phyloP scores from a whole-genome alignment of 2,329 filamentous ascomycete genomes.

The Pezicula carpinea region DNA sequence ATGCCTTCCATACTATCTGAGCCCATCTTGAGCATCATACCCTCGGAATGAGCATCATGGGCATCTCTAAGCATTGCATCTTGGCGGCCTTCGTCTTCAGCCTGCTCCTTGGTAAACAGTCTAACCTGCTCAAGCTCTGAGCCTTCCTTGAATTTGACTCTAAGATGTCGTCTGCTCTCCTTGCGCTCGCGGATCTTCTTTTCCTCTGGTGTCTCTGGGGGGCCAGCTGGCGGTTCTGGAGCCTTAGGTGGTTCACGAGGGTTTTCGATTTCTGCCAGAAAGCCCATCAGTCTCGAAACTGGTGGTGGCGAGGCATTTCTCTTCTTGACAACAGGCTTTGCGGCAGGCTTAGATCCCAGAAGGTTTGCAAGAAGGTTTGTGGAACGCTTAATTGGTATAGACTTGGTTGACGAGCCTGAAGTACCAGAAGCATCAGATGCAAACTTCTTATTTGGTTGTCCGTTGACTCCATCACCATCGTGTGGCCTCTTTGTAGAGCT shows the following conservation, averaged over 20 bases:
- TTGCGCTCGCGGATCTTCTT: conserved; percentile 65
- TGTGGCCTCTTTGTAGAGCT: conserved; percentile 26
- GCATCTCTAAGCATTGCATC: conserved; percentile 67
- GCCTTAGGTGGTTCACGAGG: conserved; percentile 26
- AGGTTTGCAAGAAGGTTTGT: conserved; percentile 18
- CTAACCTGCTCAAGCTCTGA: conserved; percentile 61
- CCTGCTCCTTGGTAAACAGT: conserved; percentile 67
- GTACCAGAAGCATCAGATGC: conserved; percentile 23
- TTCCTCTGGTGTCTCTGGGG: conserved; percentile 62
- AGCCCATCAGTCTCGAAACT: conserved; percentile 27
- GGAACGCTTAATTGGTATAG: conserved; percentile 16
- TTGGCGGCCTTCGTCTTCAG: conserved; percentile 64
- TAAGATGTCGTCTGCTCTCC: conserved; percentile 64
- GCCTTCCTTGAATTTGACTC: conserved; percentile 68
- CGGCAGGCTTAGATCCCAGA: conserved; percentile 19
- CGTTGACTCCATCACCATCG: conserved; percentile 24
- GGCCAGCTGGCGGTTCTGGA: conserved; percentile 20
- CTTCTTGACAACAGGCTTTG: conserved; percentile 29
- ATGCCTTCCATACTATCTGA: conserved; percentile 51
- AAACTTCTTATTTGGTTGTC: conserved; percentile 28
- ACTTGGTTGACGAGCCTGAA: conserved; percentile 19
- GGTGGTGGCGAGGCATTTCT: conserved; percentile 25
- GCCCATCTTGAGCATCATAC: conserved; percentile 59
- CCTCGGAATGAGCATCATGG: conserved; percentile 67
- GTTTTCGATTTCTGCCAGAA: conserved; percentile 29